Evolutionary conservation across 768 basidiomycete species (phyloP), one percentile per base, ranked within the genome.

Genomic region (Podaxis sp.): DNA sequence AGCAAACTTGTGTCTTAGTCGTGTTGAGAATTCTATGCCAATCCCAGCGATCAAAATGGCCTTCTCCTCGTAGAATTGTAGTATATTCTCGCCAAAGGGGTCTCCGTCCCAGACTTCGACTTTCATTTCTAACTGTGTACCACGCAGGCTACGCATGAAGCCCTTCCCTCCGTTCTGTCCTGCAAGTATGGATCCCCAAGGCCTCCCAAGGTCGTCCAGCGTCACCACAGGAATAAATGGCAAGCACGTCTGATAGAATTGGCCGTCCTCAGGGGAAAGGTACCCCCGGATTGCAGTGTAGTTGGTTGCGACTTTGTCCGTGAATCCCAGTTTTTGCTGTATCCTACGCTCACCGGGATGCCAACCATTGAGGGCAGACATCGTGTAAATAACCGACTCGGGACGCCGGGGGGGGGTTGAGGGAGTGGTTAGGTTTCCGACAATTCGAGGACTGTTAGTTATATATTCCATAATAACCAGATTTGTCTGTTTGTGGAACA

Each of bases 1-100:
- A 0, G 85, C 83, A 62, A 88, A 82, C 70, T 88, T 88, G 66
- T 87, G 87, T 66, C 87, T 77, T 65, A 85, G 70, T 36, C 87
- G 72, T 1, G 85, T 85, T 17, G 77, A 70, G 43, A 85, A 77
- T 63, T 88, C 84, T 15, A 88, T 78, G 3, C 86, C 87, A 41
- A 88, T 80, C 0, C 87, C 86, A 3, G 85, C 84, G 13, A 82
- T 73, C 4, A 86, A 70, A 57, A 73, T 72, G 2, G 67, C 64
- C 29, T 67, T 70, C 12, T 67, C 43, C 29, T 33, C 9, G 19
- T 59, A 66, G 33, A 68, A 66, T 6, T 64, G 53, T 15, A 69
- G 65, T 40, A 74, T 64, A 60, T 77, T 82, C 53, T 76, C 72
- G 19, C 71, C 51, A 11, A 87, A 71, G 3, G 87, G 87, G 37